These are phyloP conservation scores for Globisporangium recalcitrans DNA, from an alignment of 352 stramenopile genomes.

Conservation along the genomic window DNA sequence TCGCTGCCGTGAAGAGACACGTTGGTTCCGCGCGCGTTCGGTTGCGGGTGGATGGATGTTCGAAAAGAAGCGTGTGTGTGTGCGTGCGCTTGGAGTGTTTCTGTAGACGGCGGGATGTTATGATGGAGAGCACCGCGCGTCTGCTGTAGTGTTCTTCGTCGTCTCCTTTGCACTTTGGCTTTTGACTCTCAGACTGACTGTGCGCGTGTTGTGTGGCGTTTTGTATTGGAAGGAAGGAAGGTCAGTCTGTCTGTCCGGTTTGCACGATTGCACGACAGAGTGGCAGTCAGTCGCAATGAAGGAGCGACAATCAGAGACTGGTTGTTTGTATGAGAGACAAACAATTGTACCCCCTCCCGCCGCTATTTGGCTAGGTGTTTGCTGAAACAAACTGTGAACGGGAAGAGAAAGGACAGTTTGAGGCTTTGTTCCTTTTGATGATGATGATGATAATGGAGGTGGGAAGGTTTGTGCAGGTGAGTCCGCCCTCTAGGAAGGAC, in stretches of 20 bases:
- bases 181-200: background rate
- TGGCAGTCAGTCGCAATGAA: background rate
- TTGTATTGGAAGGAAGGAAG: background rate
- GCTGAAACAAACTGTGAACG: background rate
- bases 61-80: background rate
- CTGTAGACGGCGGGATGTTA: background rate
- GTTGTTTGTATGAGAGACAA: background rate
- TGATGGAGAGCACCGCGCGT: background rate
- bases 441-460: background rate
- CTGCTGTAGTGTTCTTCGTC: background rate
- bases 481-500: background rate
- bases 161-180: no score
- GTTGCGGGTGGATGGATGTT: background rate
- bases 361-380: background rate
- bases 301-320: background rate
- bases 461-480: background rate
- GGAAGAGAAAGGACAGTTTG: background rate
- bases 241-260: background rate
- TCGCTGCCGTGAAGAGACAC: background rate
- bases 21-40: constrained; percentile 7
- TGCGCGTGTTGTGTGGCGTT: background rate
- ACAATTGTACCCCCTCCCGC: constrained; percentile 1
- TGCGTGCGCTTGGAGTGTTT: background rate
- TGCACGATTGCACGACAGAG: constrained; percentile 7
- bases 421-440: background rate